A percentile compares a stretch with the other conserved stretches of the same genome.
Conservation (phyloP, 345 rosid species). For the Populus alba region DNA sequence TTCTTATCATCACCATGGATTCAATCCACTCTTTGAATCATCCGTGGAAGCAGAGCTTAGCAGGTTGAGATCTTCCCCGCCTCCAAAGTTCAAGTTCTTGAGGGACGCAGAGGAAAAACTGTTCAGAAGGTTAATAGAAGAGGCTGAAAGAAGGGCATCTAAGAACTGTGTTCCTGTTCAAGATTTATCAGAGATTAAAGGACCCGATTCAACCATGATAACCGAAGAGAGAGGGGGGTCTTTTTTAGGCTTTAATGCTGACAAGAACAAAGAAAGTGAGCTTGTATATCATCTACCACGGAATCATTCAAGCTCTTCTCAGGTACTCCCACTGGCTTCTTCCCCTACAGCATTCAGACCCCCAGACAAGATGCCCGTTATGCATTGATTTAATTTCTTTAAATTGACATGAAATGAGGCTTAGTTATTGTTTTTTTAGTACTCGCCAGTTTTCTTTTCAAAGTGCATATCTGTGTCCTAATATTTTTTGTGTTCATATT, state of each 20-base stretch:
- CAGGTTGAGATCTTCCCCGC: conserved; percentile 68
- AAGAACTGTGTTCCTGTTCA: conserved; percentile 22
- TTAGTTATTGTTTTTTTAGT: conserved; percentile 16
- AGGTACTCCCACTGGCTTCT: conserved; percentile 66
- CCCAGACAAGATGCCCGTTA: conserved; percentile 32
- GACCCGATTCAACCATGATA: conserved; percentile 7
- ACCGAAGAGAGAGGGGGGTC: conserved; percentile 40
- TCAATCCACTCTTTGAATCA: conserved; percentile 89
- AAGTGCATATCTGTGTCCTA: conserved; percentile 12
- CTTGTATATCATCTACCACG: conserved; percentile 36
- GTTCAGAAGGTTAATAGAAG: conserved; percentile 53
- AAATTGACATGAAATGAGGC: conserved; percentile 8
- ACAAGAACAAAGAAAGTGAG: conserved; percentile 38
- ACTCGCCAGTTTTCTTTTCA: conserved; percentile 11
- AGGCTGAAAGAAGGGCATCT: conserved; percentile 41
- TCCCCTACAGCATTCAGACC: conserved; percentile 53
- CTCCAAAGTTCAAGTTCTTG: conserved; percentile 91
- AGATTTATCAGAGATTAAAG: conserved; percentile 23
- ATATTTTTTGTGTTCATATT: not conserved
- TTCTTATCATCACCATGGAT: conserved; percentile 49
- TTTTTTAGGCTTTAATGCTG: conserved; percentile 53
- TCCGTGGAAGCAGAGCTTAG: conserved; percentile 46
- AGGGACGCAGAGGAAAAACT: conserved; percentile 93
- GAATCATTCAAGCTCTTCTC: conserved; percentile 43
- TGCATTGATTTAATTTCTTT: conserved; percentile 22